Conservation (phyloP, 2,329 filamentous ascomycete genomes). For the Monosporascus sp. region DNA sequence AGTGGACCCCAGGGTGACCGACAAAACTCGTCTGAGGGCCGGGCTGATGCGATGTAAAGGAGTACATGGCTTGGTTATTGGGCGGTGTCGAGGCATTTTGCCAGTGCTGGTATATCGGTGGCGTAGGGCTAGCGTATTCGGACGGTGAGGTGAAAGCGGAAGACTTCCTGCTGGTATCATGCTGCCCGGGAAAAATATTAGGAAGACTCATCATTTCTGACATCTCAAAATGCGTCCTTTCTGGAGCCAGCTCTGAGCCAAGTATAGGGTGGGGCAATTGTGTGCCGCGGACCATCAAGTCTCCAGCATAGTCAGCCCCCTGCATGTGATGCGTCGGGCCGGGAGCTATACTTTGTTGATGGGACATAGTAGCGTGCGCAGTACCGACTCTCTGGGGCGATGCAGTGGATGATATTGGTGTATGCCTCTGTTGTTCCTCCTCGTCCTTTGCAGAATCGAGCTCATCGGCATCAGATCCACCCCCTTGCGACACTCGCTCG, state of each 20-base stretch:
- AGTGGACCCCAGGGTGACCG: slow-evolving; percentile 18
- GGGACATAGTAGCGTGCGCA: slow-evolving; percentile 29
- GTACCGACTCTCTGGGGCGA: slow-evolving; percentile 30
- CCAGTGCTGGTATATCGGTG: slow-evolving; percentile 40
- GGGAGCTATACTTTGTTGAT: slow-evolving; percentile 30
- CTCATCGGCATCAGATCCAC: slow-evolving; percentile 43
- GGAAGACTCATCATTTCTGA: slow-evolving; percentile 29
- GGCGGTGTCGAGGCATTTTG: slow-evolving; percentile 37
- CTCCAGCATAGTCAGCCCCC: slow-evolving; percentile 16
- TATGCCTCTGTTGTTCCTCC: slow-evolving; percentile 31
- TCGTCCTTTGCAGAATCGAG: slow-evolving; percentile 36
- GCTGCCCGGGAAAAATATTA: slow-evolving; percentile 40
- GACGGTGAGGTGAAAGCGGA: slow-evolving; percentile 37
- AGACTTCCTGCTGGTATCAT: slow-evolving; percentile 40
- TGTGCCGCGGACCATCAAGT: slow-evolving; percentile 38
- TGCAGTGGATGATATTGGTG: slow-evolving; percentile 27
- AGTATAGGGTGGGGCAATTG: slow-evolving; percentile 38
- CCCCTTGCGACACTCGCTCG: slow-evolving; percentile 44
- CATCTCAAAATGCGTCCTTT: slow-evolving; percentile 28
- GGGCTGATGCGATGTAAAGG: slow-evolving; percentile 36
- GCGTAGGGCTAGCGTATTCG: slow-evolving; percentile 39
- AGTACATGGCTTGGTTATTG: slow-evolving; percentile 37
- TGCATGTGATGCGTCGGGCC: slow-evolving; percentile 23
- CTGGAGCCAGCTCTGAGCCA: slow-evolving; percentile 34
- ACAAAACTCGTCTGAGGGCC: slow-evolving; percentile 22